phyloP scores from a whole-genome alignment of 2,329 filamentous ascomycete species.

The Aureobasidium mangrovei region DNA sequence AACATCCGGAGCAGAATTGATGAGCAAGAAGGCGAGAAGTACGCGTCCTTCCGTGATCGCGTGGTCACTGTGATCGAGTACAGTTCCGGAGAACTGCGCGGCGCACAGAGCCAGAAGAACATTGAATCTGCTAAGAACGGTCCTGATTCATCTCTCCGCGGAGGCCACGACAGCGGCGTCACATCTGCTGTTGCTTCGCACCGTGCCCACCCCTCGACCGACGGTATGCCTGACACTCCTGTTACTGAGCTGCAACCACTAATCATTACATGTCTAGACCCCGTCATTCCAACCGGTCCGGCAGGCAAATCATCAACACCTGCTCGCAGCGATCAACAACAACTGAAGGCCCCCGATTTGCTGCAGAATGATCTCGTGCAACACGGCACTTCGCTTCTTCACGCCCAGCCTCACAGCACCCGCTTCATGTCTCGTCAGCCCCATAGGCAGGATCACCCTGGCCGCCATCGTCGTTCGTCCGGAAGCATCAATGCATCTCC shows the following conservation, averaged over 20 bases:
- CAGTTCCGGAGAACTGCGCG: too few relatives aligned
- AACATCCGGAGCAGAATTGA: conserved; percentile 21
- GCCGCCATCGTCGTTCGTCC: not conserved
- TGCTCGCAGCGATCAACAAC: not conserved
- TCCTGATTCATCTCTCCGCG: too few relatives aligned
- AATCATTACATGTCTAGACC: too few relatives aligned
- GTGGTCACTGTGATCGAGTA: not conserved
- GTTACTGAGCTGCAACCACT: too few relatives aligned
- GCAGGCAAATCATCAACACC: not conserved
- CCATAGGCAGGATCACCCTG: not conserved
- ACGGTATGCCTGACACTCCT: too few relatives aligned
- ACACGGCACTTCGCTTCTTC: not conserved
- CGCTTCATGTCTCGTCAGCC: not conserved
- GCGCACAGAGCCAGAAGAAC: too few relatives aligned
- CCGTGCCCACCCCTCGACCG: too few relatives aligned
- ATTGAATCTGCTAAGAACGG: too few relatives aligned
- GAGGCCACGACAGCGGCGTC: too few relatives aligned
- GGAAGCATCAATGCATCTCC: not conserved
- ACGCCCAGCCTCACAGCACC: not conserved
- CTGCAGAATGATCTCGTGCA: not conserved
- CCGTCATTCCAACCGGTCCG: too few relatives aligned
- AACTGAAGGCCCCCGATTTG: not conserved
- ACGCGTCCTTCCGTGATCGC: conserved; percentile 15
- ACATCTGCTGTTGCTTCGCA: too few relatives aligned
- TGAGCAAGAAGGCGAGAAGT: conserved; percentile 11